Evolutionary conservation across 805 yeast genomes (phyloP).

Genomic region (Candida dajiaensis): DNA sequence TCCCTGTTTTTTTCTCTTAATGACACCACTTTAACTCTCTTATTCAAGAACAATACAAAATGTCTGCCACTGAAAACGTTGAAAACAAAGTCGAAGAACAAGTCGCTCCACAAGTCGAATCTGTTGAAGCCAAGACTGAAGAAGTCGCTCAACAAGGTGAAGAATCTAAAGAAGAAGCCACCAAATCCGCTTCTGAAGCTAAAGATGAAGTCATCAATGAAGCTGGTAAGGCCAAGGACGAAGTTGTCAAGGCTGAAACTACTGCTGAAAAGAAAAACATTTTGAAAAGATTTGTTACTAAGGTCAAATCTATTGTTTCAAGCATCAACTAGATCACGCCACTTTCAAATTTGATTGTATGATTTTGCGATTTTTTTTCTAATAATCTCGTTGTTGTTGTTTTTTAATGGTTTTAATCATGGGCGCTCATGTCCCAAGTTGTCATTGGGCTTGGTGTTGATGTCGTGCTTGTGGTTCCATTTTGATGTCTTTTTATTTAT

Average conservation of each 20-base stretch:
- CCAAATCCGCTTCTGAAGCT: background rate
- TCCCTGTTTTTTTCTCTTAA: background rate
- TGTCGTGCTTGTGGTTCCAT: background rate
- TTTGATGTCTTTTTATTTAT: background rate
- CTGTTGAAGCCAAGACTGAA: background rate
- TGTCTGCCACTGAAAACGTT: background rate
- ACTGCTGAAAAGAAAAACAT: background rate
- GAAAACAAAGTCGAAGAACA: background rate
- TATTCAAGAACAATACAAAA: too few relatives aligned
- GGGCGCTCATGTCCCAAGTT: background rate
- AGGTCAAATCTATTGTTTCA: background rate
- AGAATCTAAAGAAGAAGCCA: background rate
- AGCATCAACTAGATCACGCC: background rate
- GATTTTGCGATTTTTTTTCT: too few relatives aligned
- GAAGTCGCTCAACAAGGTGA: background rate
- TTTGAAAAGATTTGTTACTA: background rate
- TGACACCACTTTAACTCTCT: too few relatives aligned
- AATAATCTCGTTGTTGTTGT: too few relatives aligned
- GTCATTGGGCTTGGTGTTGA: background rate
- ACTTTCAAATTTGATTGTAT: background rate
- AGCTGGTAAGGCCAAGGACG: background rate
- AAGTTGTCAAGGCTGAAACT: background rate
- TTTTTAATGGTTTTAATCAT: background rate
- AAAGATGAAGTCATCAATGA: background rate
- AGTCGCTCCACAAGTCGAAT: background rate